Percentiles rank a stretch among this genome's conserved stretches.
These are phyloP conservation scores for Saccharomyces hybrid DNA, from an alignment of 1,139 yeast species.

Conservation along the genomic window DNA sequence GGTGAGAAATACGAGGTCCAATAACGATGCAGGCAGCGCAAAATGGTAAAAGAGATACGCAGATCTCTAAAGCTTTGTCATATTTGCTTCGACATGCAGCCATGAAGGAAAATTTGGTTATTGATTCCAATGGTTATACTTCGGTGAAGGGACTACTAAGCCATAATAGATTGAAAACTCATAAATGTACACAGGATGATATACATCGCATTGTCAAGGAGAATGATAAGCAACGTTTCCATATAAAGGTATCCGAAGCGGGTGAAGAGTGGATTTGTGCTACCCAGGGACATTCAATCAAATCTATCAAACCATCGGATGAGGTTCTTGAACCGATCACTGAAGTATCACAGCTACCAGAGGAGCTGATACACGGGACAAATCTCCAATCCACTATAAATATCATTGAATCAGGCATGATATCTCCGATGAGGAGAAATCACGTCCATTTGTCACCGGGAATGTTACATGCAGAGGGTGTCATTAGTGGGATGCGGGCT, in stretches of 20 bases:
- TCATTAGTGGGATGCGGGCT: constrained; percentile 67
- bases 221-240: constrained; percentile 67
- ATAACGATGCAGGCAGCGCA: neutral
- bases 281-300: constrained; percentile 82
- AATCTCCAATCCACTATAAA: constrained; percentile 39
- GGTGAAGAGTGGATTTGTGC: constrained; percentile 57
- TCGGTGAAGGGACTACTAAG: constrained; percentile 43
- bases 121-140: constrained; percentile 64
- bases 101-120: constrained; percentile 51
- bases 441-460: constrained; percentile 76
- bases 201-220: constrained; percentile 50
- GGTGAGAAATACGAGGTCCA: neutral
- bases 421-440: constrained; percentile 63
- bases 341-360: constrained; percentile 33
- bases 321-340: constrained; percentile 35
- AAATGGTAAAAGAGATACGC: constrained; percentile 37
- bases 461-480: constrained; percentile 29
- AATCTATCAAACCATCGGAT: constrained; percentile 38
- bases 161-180: constrained; percentile 53
- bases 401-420: constrained; percentile 41
- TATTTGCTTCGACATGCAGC: constrained; percentile 83
- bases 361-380: constrained; percentile 72
- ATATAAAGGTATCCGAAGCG: constrained; percentile 30
- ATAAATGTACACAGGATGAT: constrained; percentile 48
- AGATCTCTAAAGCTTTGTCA: constrained; percentile 66